Conservation (phyloP, 352 stramenopile species). For the Saprolegnia parasitica region DNA sequence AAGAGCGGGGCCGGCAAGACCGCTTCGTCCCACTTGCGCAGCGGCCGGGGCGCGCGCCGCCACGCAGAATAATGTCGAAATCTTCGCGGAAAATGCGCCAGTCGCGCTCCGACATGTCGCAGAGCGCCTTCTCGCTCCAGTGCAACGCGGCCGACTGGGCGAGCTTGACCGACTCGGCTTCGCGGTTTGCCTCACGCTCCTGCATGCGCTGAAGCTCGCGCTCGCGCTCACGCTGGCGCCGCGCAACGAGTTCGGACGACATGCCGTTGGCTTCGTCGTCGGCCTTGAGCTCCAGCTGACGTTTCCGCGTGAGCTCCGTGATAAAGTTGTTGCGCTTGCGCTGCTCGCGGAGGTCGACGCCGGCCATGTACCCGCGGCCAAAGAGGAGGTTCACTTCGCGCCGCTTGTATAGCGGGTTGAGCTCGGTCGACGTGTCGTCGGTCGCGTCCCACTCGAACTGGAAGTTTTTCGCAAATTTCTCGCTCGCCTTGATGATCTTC, state of each 20-base stretch:
- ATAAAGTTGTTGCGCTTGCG: conserved; percentile 88
- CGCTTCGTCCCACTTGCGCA: conserved; percentile 91
- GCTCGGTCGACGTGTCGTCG: conserved; percentile 87
- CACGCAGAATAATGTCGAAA: conserved; percentile 96
- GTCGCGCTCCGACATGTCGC: conserved; percentile 95
- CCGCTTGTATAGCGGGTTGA: conserved; percentile 91
- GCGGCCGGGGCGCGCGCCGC: conserved; percentile 83
- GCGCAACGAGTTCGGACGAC: conserved; percentile 53
- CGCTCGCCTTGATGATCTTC: conserved; percentile 87
- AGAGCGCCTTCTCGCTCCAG: conserved; percentile 92
- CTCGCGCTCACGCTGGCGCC: conserved; percentile 64
- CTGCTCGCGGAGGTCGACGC: conserved; percentile 91
- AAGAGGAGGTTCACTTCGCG: conserved; percentile 89
- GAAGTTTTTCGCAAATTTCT: conserved; percentile 92
- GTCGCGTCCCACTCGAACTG: conserved; percentile 92
- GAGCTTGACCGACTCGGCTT: conserved; percentile 66
- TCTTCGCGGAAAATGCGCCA: conserved; percentile 99
- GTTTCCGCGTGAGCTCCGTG: conserved; percentile 80
- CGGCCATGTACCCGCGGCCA: conserved; percentile 88
- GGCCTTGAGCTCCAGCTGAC: conserved; percentile 72
- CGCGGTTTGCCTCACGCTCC: conserved; percentile 47
- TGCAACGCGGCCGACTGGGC: conserved; percentile 78
- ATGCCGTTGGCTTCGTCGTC: conserved; percentile 61
- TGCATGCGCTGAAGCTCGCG: conserved; percentile 69
- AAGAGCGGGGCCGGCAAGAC: conserved; percentile 69